Conservation (phyloP, 257 asterid genomes). For the Petunia axillaris region DNA sequence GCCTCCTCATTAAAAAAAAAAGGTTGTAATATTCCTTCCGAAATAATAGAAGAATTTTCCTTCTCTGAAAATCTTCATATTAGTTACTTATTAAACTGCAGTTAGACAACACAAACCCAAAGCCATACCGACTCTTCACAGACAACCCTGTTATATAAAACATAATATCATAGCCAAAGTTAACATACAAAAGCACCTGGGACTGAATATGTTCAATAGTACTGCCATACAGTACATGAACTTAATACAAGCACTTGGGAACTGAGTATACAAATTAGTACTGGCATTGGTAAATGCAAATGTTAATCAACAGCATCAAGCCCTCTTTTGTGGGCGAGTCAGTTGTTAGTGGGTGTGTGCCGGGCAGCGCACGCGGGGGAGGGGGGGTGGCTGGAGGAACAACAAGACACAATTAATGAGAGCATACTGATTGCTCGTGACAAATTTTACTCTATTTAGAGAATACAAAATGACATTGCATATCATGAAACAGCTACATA, state of each 20-base stretch:
- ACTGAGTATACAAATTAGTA: neutral
- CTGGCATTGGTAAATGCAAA: constrained; percentile 4
- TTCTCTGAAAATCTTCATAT: too few relatives aligned
- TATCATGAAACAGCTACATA: constrained; percentile 53
- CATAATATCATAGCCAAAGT: neutral
- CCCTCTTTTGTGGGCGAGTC: neutral
- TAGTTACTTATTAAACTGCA: neutral
- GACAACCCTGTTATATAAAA: neutral
- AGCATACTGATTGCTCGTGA: neutral
- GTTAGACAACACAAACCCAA: neutral
- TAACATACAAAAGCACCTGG: constrained; percentile 5
- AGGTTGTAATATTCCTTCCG: too few relatives aligned
- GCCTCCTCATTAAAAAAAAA: too few relatives aligned
- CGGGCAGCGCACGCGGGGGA: neutral
- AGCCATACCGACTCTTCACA: neutral
- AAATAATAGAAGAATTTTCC: too few relatives aligned
- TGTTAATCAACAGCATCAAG: constrained; percentile 12
- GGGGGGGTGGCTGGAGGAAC: neutral
- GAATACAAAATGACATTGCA: constrained; percentile 33
- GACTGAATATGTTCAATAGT: neutral
- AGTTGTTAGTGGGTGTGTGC: neutral
- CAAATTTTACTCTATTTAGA: constrained; percentile 9
- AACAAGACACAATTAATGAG: constrained; percentile 8
- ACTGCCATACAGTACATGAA: neutral
- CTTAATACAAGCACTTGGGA: neutral